phyloP scores from a whole-genome alignment of 371 early-diverging fungal species.

The Batrachochytrium dendrobatidis region DNA sequence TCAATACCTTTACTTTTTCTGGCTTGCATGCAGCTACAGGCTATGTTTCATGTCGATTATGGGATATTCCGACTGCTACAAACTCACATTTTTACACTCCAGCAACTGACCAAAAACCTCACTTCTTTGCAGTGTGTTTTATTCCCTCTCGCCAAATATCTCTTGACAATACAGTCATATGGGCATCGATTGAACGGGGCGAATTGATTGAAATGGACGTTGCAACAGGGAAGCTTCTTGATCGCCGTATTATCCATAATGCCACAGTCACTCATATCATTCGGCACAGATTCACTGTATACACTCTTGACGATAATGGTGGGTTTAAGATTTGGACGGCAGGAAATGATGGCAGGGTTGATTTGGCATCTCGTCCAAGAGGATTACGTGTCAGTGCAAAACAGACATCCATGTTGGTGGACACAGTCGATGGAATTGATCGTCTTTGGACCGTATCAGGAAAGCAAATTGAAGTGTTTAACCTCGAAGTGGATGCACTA shows the following conservation, averaged over 20 bases:
- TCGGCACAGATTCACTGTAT: slow-evolving; percentile 51
- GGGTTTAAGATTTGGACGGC: slow-evolving; percentile 60
- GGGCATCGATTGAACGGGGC: slow-evolving; percentile 59
- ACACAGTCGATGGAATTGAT: slow-evolving; percentile 45
- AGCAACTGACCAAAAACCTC: slow-evolving; percentile 16
- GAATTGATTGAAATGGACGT: slow-evolving; percentile 54
- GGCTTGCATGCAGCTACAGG: slow-evolving; percentile 21
- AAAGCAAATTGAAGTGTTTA: slow-evolving; percentile 44
- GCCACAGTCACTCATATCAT: slow-evolving; percentile 57
- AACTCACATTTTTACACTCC: slow-evolving; percentile 17
- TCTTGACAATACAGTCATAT: slow-evolving; percentile 53
- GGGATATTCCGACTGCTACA: slow-evolving; percentile 25
- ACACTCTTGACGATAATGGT: slow-evolving; percentile 72
- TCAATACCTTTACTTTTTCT: slow-evolving; percentile 19
- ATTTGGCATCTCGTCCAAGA: slow-evolving; percentile 17
- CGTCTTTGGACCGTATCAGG: slow-evolving; percentile 57
- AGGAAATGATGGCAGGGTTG: slow-evolving; percentile 15
- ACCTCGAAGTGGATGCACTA: slow-evolving; percentile 22
- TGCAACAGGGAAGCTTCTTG: slow-evolving; percentile 37
- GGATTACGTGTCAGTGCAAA: slow-evolving; percentile 35
- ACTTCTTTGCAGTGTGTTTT: slow-evolving; percentile 20
- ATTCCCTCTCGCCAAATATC: slow-evolving; percentile 17
- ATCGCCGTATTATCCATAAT: slow-evolving; percentile 50
- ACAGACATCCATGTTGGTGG: slow-evolving; percentile 51
- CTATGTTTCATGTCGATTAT: slow-evolving; percentile 22